phyloP scores from a whole-genome alignment of 176 grass and related monocot species.

The Cenchrus fungigraminus region DNA sequence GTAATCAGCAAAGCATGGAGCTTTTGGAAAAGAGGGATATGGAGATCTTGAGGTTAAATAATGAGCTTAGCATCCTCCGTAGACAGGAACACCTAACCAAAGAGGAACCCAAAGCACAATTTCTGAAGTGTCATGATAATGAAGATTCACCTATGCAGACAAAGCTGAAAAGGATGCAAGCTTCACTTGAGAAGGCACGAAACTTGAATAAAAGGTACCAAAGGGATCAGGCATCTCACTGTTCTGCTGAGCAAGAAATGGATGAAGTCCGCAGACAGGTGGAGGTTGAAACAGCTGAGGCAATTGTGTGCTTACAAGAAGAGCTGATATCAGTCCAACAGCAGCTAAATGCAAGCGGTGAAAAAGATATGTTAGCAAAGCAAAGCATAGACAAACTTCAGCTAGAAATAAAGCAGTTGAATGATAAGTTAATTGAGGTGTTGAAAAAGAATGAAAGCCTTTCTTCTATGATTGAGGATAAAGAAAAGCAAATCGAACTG shows the following conservation, averaged over 20 bases:
- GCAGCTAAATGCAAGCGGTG: slow-evolving; percentile 58
- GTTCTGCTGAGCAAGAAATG: slow-evolving; percentile 80
- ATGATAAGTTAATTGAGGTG: slow-evolving; percentile 51
- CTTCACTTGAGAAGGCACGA: slow-evolving; percentile 75
- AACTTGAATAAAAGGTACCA: slow-evolving; percentile 66
- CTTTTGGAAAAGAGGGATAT: slow-evolving; percentile 44
- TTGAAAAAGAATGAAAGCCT: slow-evolving; percentile 54
- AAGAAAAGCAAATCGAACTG: slow-evolving; percentile 58
- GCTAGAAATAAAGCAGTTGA: slow-evolving; percentile 56
- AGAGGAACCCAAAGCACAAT: slow-evolving; percentile 53
- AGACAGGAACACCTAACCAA: slow-evolving; percentile 30
- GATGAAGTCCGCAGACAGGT: slow-evolving; percentile 90
- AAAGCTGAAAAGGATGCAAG: slow-evolving; percentile 94
- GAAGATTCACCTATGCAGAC: slow-evolving; percentile 84
- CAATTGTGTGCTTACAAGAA: slow-evolving; percentile 93
- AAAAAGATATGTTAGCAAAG: slow-evolving; percentile 53
- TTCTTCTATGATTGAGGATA: slow-evolving; percentile 54
- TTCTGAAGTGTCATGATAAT: slow-evolving; percentile 56
- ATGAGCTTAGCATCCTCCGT: slow-evolving; percentile 42
- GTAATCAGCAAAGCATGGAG: slow-evolving; percentile 40
- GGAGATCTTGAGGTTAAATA: slow-evolving; percentile 56
- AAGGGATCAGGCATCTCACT: slow-evolving; percentile 72
- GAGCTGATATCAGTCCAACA: slow-evolving; percentile 65
- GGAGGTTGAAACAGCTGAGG: slow-evolving; percentile 92
- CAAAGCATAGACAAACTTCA: slow-evolving; percentile 53